Evolutionary conservation across 2,329 filamentous ascomycete genomes (phyloP).

Genomic region (Botrytis squamosa): DNA sequence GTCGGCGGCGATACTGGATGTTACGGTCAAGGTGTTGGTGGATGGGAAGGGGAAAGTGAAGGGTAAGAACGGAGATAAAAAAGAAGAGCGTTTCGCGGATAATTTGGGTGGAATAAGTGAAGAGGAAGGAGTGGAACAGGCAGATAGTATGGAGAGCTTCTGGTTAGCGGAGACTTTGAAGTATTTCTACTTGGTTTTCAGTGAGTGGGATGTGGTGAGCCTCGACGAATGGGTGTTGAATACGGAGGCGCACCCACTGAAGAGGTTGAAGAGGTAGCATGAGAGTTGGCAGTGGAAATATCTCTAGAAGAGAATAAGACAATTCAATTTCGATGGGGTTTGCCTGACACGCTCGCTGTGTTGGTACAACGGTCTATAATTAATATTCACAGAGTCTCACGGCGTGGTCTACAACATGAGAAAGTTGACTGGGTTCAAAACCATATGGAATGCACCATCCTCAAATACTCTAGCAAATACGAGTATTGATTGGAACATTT

Average conservation of each 20-base stretch:
- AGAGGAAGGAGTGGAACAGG: neutral
- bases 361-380: neutral
- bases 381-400: rapidly evolving
- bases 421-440: neutral
- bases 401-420: neutral
- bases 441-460: neutral
- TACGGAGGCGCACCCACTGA: conserved; percentile 37
- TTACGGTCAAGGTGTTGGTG: conserved; percentile 38
- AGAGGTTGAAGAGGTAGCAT: neutral
- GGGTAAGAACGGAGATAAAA: neutral
- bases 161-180: conserved; percentile 67
- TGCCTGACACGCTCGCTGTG: neutral
- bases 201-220: conserved; percentile 51
- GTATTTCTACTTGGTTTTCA: conserved; percentile 57
- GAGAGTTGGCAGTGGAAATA: neutral
- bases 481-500: neutral
- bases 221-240: conserved; percentile 60
- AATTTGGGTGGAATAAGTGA: neutral
- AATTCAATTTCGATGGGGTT: neutral
- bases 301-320: neutral
- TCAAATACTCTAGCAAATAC: neutral
- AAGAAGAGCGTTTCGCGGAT: neutral
- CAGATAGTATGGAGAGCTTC: conserved; percentile 53
- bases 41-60: conserved; percentile 52
- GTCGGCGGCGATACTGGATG: conserved; percentile 46